Conservation (phyloP, 1,139 yeast species). For the Protomyces gravidus region DNA sequence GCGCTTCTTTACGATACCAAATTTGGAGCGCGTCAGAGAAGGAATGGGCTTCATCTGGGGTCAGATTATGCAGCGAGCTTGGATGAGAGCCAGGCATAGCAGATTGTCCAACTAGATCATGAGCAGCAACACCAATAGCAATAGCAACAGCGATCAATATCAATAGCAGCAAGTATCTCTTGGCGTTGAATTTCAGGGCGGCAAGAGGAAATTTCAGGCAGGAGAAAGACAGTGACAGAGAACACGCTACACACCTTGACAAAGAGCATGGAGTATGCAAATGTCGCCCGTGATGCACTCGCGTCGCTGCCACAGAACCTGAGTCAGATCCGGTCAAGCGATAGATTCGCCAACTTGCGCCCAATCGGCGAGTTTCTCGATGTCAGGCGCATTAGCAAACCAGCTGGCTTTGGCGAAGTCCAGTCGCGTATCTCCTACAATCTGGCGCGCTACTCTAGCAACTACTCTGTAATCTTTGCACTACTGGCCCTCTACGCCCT, state of each 20-base stretch:
- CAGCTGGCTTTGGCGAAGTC: conserved; percentile 79
- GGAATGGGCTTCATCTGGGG: background rate
- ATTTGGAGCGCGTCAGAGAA: conserved; percentile 10
- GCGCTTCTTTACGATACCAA: conserved; percentile 24
- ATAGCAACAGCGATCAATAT: too few relatives aligned
- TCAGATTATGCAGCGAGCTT: background rate
- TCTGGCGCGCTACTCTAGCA: conserved; percentile 79
- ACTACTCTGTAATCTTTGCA: conserved; percentile 73
- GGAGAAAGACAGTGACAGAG: too few relatives aligned
- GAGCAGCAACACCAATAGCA: too few relatives aligned
- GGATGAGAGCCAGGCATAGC: too few relatives aligned
- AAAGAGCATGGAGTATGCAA: conserved; percentile 20
- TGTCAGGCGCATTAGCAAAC: conserved; percentile 80
- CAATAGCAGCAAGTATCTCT: too few relatives aligned
- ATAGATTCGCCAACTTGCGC: conserved; percentile 62
- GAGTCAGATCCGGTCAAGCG: conserved; percentile 19
- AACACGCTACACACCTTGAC: background rate
- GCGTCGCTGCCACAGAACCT: conserved; percentile 19
- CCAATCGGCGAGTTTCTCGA: conserved; percentile 91
- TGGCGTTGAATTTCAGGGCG: too few relatives aligned
- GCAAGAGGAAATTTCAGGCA: too few relatives aligned
- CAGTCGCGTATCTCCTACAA: conserved; percentile 86
- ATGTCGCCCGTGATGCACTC: conserved; percentile 24
- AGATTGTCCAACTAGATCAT: too few relatives aligned
- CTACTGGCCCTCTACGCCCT: conserved; percentile 65